These are phyloP conservation scores for Aureobasidium musti DNA, from an alignment of 2,329 filamentous ascomycete species.

Conservation along the genomic window DNA sequence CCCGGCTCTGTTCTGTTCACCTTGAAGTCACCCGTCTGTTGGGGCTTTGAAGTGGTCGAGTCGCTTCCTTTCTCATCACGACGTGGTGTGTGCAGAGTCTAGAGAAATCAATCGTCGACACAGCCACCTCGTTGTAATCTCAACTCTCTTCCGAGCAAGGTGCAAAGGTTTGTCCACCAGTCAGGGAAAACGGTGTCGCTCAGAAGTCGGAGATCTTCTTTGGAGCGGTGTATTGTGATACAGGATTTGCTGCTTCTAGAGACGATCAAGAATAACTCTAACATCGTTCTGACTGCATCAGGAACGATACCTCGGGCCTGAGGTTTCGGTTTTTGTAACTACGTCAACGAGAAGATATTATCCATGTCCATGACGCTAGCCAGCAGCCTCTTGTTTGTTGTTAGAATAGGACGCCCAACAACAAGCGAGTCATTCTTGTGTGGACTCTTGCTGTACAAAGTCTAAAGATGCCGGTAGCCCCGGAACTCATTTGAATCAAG, in stretches of 20 bases:
- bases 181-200: background rate
- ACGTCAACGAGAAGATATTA: background rate
- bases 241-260: conserved; percentile 9
- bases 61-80: background rate
- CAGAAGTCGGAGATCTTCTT: background rate
- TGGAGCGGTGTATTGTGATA: background rate
- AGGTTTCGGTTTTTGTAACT: background rate
- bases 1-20: background rate
- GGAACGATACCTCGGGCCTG: background rate
- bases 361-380: background rate
- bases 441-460: background rate
- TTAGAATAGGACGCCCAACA: background rate
- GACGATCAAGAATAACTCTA: conserved; percentile 4
- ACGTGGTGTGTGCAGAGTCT: background rate
- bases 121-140: conserved; percentile 6
- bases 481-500: background rate
- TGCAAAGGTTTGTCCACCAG: background rate
- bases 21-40: background rate
- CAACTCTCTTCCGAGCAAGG: background rate
- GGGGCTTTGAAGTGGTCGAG: too few species aligned
- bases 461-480: background rate
- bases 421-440: background rate
- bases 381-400: background rate
- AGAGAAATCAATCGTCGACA: background rate
- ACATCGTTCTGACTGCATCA: background rate